Conservation (phyloP, 495 filamentous ascomycete genomes). For the Aspergillus heteromorphus region DNA sequence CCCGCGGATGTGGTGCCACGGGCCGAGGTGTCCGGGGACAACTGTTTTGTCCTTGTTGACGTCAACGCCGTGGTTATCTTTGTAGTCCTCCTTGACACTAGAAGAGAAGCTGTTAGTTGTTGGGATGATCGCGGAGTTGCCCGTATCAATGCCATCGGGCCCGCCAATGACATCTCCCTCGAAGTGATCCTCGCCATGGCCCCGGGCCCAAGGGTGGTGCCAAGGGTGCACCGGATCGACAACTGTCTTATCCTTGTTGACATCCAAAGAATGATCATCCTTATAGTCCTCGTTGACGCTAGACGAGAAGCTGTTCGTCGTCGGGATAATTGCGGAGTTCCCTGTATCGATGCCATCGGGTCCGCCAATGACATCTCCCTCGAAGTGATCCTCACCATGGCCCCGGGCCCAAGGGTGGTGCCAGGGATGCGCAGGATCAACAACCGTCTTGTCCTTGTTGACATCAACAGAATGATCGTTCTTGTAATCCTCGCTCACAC, state of each 20-base stretch:
- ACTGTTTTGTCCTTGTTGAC: background rate
- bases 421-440: background rate
- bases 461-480: background rate
- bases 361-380: background rate
- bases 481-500: background rate
- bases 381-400: too few species aligned
- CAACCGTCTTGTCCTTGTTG: background rate
- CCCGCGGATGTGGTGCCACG: background rate
- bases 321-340: slow-evolving; percentile 16
- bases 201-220: background rate
- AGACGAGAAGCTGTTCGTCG: slow-evolving; percentile 17
- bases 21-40: background rate
- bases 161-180: slow-evolving; percentile 3
- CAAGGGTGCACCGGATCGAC: slow-evolving; percentile 1
- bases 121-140: slow-evolving; percentile 6
- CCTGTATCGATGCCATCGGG: background rate
- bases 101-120: slow-evolving; percentile 10
- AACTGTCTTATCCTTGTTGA: slow-evolving; percentile 6
- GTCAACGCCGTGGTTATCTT: slow-evolving; percentile 29
- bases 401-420: background rate
- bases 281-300: slow-evolving; percentile 16
- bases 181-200: background rate
- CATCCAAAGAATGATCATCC: slow-evolving; percentile 28
- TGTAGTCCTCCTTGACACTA: slow-evolving; percentile 18
- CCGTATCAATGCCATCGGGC: slow-evolving; percentile 22